Evolutionary conservation across 176 grass and related monocot species (phyloP).

Genomic region (Alloteropsis semialata): DNA sequence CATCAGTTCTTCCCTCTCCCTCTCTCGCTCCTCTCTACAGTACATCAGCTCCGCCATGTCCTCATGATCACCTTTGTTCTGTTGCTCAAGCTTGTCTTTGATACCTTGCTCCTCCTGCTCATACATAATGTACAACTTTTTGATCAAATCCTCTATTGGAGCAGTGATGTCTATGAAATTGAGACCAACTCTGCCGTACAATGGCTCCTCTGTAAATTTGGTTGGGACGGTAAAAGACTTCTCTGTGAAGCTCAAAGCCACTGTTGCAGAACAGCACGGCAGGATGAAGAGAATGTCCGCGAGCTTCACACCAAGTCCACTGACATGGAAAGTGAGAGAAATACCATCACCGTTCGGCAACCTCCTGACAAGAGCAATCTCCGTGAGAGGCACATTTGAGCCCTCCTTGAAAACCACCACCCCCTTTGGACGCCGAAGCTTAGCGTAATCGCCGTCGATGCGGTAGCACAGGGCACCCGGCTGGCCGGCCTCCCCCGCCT

Average conservation of each 20-base stretch:
- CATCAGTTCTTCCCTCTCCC: background rate
- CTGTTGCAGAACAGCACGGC: background rate
- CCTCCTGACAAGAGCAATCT: background rate
- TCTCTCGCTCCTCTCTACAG: background rate
- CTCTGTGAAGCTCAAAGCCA: background rate
- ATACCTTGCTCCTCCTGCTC: background rate
- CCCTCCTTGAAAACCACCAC: background rate
- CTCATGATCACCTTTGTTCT: no score
- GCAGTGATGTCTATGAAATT: background rate
- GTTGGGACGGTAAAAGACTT: background rate
- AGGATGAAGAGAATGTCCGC: background rate
- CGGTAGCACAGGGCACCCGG: background rate
- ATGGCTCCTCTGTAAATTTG: background rate
- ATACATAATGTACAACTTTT: slow-evolving; percentile 5
- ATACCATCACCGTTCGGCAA: background rate
- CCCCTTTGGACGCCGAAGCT: background rate
- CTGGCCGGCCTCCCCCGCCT: background rate
- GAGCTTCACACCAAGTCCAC: background rate
- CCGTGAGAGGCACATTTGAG: background rate
- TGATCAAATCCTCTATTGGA: background rate
- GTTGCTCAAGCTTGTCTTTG: no score
- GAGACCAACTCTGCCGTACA: background rate
- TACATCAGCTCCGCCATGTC: background rate
- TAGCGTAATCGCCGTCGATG: background rate
- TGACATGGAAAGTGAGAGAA: background rate